Percentiles rank a stretch among this genome's conserved stretches.
Evolutionary conservation across 2,329 filamentous ascomycete species (phyloP).

Genomic region (Diaporthe sp.): DNA sequence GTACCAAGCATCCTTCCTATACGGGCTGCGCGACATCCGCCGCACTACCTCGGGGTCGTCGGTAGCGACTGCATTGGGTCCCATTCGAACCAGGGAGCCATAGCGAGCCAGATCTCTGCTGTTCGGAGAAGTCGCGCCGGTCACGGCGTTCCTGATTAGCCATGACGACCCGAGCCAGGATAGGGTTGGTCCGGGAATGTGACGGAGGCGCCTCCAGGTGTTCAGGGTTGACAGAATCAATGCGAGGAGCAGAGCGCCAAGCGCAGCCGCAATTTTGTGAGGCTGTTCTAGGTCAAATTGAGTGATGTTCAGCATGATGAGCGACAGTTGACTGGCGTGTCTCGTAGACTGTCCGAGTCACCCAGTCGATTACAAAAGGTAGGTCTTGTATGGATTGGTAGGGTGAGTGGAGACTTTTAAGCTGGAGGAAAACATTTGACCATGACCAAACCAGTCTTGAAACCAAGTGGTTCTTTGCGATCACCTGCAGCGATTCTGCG

Average conservation of each 20-base stretch:
- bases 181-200: neutral
- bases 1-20: neutral
- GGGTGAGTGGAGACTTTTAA: neutral
- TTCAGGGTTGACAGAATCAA: neutral
- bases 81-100: neutral
- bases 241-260: neutral
- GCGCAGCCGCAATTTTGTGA: neutral
- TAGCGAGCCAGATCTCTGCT: neutral
- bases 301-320: neutral
- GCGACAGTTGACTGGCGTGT: too few relatives aligned
- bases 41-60: neutral
- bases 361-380: neutral
- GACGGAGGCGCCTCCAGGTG: neutral
- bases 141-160: slow-evolving; percentile 2
- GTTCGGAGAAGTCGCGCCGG: neutral
- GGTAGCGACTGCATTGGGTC: neutral
- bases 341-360: neutral
- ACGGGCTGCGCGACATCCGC: neutral
- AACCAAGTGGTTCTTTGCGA: neutral
- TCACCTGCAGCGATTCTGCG: neutral
- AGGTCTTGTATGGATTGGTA: too few relatives aligned
- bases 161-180: slow-evolving; percentile 8
- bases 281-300: neutral
- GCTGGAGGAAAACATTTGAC: too few relatives aligned
- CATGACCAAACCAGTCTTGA: too few relatives aligned